Conservation (phyloP, 1,139 yeast genomes). For the Keqinozyma sinolaborantium region DNA sequence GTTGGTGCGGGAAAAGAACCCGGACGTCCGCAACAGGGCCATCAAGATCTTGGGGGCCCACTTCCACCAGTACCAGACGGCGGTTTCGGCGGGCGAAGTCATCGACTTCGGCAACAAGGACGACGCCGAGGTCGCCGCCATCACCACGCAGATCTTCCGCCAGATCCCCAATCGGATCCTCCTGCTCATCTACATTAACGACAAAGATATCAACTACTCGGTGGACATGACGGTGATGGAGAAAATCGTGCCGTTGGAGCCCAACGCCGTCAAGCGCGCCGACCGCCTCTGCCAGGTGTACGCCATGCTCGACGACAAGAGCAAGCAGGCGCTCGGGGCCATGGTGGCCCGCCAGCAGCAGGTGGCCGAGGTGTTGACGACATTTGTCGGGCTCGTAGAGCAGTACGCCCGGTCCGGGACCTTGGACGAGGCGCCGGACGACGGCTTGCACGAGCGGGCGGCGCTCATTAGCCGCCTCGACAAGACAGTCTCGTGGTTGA, state of each 20-base stretch:
- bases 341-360: slow-evolving; percentile 67
- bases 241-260: slow-evolving; percentile 53
- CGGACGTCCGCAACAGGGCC: slow-evolving; percentile 62
- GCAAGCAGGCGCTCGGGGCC: slow-evolving; percentile 65
- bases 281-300: slow-evolving; percentile 50
- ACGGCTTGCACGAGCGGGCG: slow-evolving; percentile 14
- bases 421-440: slow-evolving; percentile 25
- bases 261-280: slow-evolving; percentile 45
- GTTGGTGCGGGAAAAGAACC: slow-evolving; percentile 66
- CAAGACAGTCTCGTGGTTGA: slow-evolving; percentile 63
- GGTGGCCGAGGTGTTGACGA: slow-evolving; percentile 38
- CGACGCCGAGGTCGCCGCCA: slow-evolving; percentile 29
- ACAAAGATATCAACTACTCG: slow-evolving; percentile 59
- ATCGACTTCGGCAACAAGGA: slow-evolving; percentile 27
- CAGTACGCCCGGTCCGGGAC: slow-evolving; percentile 26
- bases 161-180: slow-evolving; percentile 68
- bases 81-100: slow-evolving; percentile 12
- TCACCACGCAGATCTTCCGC: slow-evolving; percentile 29
- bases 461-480: slow-evolving; percentile 35
- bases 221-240: slow-evolving; percentile 65
- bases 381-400: slow-evolving; percentile 32
- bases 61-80: slow-evolving; percentile 36
- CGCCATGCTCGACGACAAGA: slow-evolving; percentile 49
- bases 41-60: slow-evolving; percentile 53
- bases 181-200: slow-evolving; percentile 73